Conservation (phyloP, 2,329 filamentous ascomycete genomes). For the Penicillium sclerotiorum region DNA sequence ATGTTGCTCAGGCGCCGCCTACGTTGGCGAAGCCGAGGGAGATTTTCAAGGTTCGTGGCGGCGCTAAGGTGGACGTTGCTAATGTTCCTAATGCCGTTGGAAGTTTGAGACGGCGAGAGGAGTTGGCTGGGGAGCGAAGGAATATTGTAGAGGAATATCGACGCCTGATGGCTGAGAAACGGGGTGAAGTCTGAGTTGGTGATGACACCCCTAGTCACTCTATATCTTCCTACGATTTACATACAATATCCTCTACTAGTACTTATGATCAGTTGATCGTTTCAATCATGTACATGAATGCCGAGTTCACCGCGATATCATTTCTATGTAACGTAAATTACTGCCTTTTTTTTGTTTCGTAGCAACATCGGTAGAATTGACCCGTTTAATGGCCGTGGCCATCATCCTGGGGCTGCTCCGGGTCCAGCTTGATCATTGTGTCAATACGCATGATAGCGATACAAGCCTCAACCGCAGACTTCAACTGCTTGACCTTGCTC, state of each 20-base stretch:
- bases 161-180: slow-evolving; percentile 65
- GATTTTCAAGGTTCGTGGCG: slow-evolving; percentile 66
- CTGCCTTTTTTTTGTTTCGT: slow-evolving; percentile 28
- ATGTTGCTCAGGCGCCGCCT: slow-evolving; percentile 74
- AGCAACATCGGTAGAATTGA: slow-evolving; percentile 15
- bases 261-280: too few species aligned
- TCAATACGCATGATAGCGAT: slow-evolving; percentile 99
- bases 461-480: slow-evolving; percentile 97
- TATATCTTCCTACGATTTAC: not conserved
- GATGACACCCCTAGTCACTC: not conserved
- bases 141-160: slow-evolving; percentile 75
- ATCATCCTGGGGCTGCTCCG: slow-evolving; percentile 79
- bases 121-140: slow-evolving; percentile 68
- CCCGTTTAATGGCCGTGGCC: slow-evolving; percentile 75
- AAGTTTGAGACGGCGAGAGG: slow-evolving; percentile 71
- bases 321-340: slow-evolving; percentile 39
- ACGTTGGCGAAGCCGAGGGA: slow-evolving; percentile 65
- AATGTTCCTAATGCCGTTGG: slow-evolving; percentile 71
- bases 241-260: too few species aligned
- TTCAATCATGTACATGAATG: slow-evolving; percentile 9
- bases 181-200: slow-evolving; percentile 26
- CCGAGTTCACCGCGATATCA: slow-evolving; percentile 19
- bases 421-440: slow-evolving; percentile 96
- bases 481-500: slow-evolving; percentile 97
- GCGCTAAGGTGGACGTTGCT: slow-evolving; percentile 66